A percentile compares a stretch with the other conserved stretches of the same genome.
phyloP scores from a whole-genome alignment of 129 eudicot genomes.

The Artemisia tridentata region DNA sequence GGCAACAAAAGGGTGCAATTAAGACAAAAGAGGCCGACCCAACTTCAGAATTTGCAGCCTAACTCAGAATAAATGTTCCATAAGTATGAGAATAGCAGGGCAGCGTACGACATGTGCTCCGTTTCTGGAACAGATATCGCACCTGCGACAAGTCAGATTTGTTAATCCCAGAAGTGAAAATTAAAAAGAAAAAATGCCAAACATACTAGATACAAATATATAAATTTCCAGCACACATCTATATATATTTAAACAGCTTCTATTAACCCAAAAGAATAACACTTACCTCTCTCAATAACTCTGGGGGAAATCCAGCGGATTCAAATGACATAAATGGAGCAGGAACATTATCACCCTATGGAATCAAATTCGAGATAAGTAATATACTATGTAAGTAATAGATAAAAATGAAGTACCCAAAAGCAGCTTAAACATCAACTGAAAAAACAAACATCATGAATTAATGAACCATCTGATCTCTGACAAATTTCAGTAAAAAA shows the following conservation, averaged over 20 bases:
- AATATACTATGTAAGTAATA: not conserved
- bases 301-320: constrained; percentile 85
- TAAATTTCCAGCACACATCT: not conserved
- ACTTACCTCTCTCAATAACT: constrained; percentile 85
- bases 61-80: constrained; percentile 63
- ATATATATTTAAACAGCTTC: not conserved
- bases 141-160: constrained; percentile 85
- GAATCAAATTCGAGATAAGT: constrained; percentile 22
- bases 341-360: constrained; percentile 91
- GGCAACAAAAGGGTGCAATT: constrained; percentile 82
- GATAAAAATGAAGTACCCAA: not conserved
- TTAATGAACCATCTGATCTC: not conserved
- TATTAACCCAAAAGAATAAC: constrained; percentile 22
- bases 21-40: constrained; percentile 69
- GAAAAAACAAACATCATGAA: too few relatives aligned
- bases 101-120: constrained; percentile 99
- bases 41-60: constrained; percentile 84
- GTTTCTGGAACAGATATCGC: constrained; percentile 99
- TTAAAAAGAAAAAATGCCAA: not conserved
- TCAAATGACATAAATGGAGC: constrained; percentile 94
- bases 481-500: not conserved
- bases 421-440: not conserved
- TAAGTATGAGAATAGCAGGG: constrained; percentile 73
- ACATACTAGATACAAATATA: not conserved
- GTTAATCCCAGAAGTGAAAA: constrained; percentile 44